phyloP scores from a whole-genome alignment of 2,329 filamentous ascomycete genomes.

The Colletotrichum godetiae region DNA sequence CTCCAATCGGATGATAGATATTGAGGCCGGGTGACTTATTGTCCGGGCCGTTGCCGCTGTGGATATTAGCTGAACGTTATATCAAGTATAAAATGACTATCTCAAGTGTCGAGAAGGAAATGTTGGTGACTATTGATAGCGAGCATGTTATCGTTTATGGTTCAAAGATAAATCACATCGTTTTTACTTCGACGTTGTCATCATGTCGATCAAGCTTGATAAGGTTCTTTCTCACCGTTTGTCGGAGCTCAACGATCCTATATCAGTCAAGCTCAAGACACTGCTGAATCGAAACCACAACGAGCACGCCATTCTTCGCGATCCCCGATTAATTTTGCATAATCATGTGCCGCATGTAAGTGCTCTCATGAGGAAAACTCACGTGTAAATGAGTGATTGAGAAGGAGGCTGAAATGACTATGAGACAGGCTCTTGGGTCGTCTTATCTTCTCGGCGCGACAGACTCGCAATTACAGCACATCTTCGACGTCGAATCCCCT shows the following conservation, averaged over 20 bases:
- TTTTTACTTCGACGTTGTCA: neutral
- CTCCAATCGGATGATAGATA: neutral
- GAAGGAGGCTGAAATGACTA: neutral
- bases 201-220: neutral
- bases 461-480: neutral
- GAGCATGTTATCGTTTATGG: neutral
- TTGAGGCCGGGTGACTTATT: neutral
- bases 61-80: neutral
- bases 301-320: neutral
- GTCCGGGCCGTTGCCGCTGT: neutral
- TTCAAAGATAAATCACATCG: neutral
- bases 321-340: neutral
- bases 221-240: neutral
- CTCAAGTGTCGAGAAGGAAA: neutral
- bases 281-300: neutral
- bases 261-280: neutral
- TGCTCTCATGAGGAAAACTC: neutral
- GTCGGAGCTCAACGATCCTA: neutral
- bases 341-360: neutral
- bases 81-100: neutral
- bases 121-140: too few relatives aligned
- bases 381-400: too few relatives aligned
- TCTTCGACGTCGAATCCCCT: neutral
- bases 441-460: neutral
- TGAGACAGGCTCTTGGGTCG: neutral